A percentile compares a stretch with the other conserved stretches of the same genome.
Evolutionary conservation across 225 moss, liverwort and hornwort genomes (phyloP).

Genomic region (Marchantia polymorpha): DNA sequence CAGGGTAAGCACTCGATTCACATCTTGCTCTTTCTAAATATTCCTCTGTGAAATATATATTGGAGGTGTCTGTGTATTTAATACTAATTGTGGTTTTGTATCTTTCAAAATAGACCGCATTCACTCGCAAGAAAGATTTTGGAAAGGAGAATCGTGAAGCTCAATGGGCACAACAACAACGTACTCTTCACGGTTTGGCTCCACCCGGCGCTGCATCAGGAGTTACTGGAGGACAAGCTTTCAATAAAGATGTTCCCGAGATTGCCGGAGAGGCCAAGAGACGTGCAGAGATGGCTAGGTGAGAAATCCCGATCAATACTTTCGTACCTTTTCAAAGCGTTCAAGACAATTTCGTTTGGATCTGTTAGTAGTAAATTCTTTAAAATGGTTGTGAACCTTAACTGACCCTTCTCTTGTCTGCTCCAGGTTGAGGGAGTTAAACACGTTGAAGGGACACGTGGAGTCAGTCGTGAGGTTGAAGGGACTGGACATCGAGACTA

Average conservation of each 20-base stretch:
- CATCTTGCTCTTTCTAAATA: no score
- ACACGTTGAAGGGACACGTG: conserved; percentile 81
- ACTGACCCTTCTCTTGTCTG: background rate
- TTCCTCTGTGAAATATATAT: background rate
- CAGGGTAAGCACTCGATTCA: conserved; percentile 25
- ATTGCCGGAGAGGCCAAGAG: conserved; percentile 45
- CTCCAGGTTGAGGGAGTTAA: conserved; percentile 62
- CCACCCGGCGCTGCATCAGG: conserved; percentile 44
- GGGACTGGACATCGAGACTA: conserved; percentile 66
- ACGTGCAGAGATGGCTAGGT: conserved; percentile 53
- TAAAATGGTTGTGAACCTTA: no score
- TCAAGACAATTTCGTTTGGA: no score
- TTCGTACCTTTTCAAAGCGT: no score
- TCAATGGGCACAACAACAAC: conserved; percentile 86
- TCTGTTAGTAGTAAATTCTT: no score
- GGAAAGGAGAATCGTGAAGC: conserved; percentile 86
- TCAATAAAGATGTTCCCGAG: conserved; percentile 25
- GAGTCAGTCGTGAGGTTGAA: conserved; percentile 81
- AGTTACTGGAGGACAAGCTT: background rate
- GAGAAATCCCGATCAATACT: background rate
- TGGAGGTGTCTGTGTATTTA: background rate
- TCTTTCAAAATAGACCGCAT: conserved; percentile 59
- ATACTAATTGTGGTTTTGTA: background rate
- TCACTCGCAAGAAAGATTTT: conserved; percentile 69
- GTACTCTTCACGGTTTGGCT: conserved; percentile 80